Base-by-base conservation (phyloP, 108 stramenopile species). In the Cylindrotheca closterium region DNA sequence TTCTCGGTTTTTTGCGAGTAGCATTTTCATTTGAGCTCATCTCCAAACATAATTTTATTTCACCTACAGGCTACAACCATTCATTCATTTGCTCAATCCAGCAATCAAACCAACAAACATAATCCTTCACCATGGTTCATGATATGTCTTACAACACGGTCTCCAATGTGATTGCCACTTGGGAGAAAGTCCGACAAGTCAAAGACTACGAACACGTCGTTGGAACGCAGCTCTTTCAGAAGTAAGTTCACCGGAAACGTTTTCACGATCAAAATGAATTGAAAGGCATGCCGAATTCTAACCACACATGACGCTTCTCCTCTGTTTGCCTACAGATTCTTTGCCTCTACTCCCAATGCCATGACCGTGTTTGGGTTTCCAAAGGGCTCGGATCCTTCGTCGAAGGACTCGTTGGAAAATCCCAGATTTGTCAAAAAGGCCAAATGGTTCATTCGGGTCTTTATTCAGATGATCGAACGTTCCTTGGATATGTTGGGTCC, bases 401-500 rank as follows among this genome's bases (percentile, higher is more conserved):
- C 37, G 3, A 23, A 19, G 4, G 60, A 70, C 12, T 47, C 60
- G 0, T 30, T 23, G n/a, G 53, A 61, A 21, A 56, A 61, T 54
- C 26, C n/a, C 3, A 51, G 63, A 3, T 72, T 72, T 37, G 4
- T 54, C 0, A 61, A 53, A 29, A 60, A 72, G 26, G 71, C 63
- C 47, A 56, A 34, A 25, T 55, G 62, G 12, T 64, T 64, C 28
- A 49, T 72, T 17, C 7, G 15, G 15, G 37, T 42, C 37, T 42
- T 42, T 42, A 15, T 42, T 42, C 54, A 56, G 4, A 50, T 64
- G 55, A 50, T 78, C 19, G 70, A 78, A 37, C 61, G 50, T 3
- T 64, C 70, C 2, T 28, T 78, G 30, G 70, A 62, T 12, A 78
- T 78, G 77, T 51, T 78, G 23, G 77, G 77, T 15, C 77, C 77